Conservation (phyloP, 2,329 filamentous ascomycete species). For the Hansfordia pulvinata region DNA sequence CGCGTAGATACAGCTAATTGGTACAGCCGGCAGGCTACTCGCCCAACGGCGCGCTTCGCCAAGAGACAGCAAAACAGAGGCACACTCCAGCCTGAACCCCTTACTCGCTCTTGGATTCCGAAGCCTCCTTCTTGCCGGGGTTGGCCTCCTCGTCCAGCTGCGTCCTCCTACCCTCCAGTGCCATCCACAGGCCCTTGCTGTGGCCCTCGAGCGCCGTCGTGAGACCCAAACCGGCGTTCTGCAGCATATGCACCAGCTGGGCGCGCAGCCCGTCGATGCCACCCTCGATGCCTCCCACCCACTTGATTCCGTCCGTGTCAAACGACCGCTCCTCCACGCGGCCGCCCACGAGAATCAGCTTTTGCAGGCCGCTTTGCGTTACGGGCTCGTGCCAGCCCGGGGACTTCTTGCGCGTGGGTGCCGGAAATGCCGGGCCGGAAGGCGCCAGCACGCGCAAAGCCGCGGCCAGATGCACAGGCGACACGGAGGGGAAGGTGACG, state of each 20-base stretch:
- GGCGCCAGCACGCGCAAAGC: constrained; percentile 70
- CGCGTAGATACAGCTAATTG: too few species aligned
- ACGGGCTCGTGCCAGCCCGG: constrained; percentile 69
- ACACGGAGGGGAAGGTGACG: constrained; percentile 69
- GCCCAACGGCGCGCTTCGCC: too few species aligned
- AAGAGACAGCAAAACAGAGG: too few species aligned
- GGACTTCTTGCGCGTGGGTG: constrained; percentile 60
- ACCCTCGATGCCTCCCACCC: constrained; percentile 63
- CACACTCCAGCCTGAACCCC: constrained; percentile 13
- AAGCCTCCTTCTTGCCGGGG: constrained; percentile 16
- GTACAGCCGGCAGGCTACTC: too few species aligned
- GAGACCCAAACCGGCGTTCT: constrained; percentile 65
- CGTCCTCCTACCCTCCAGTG: constrained; percentile 67
- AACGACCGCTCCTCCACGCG: constrained; percentile 77
- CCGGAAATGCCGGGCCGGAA: constrained; percentile 57
- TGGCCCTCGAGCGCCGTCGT: constrained; percentile 69
- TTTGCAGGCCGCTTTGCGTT: constrained; percentile 73
- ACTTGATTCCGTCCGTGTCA: constrained; percentile 54
- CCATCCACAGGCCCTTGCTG: constrained; percentile 72
- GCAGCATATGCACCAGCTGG: constrained; percentile 70
- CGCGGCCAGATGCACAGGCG: constrained; percentile 70
- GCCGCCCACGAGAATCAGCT: constrained; percentile 76
- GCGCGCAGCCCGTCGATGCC: constrained; percentile 69
- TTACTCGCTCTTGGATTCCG: constrained; percentile 9
- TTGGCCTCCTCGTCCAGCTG: constrained; percentile 64